Conservation (phyloP, 2,329 filamentous ascomycete species). For the Cercospora canescens region DNA sequence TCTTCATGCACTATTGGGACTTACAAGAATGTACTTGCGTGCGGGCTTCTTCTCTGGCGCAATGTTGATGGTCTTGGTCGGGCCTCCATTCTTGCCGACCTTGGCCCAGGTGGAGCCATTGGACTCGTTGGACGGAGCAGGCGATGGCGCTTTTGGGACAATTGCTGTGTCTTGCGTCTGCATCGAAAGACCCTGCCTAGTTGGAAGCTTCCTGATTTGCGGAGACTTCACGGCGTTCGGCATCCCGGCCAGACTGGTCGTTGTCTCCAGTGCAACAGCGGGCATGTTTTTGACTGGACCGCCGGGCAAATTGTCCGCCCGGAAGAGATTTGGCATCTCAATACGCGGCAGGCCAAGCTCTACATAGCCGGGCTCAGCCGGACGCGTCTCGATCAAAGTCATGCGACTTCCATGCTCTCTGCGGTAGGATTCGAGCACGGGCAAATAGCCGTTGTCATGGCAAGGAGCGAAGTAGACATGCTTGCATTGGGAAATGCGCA, state of each 20-base stretch:
- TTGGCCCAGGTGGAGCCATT: constrained; percentile 37
- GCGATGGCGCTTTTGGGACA: constrained; percentile 23
- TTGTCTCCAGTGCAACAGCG: background rate
- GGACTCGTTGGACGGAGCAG: constrained; percentile 24
- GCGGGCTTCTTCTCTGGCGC: constrained; percentile 33
- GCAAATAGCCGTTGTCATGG: constrained; percentile 49
- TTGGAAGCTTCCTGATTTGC: background rate
- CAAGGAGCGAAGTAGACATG: constrained; percentile 50
- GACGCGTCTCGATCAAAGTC: constrained; percentile 48
- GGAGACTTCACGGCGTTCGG: background rate
- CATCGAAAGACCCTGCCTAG: background rate
- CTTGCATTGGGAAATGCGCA: constrained; percentile 48
- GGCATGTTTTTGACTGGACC: constrained; percentile 6
- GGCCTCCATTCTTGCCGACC: constrained; percentile 41
- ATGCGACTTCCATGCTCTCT: constrained; percentile 43
- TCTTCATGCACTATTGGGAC: background rate
- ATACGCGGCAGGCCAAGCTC: constrained; percentile 43
- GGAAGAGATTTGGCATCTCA: constrained; percentile 45
- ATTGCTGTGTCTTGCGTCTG: constrained; percentile 10
- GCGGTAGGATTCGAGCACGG: constrained; percentile 48
- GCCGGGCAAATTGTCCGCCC: constrained; percentile 33
- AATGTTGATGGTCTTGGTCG: constrained; percentile 42
- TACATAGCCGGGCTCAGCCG: constrained; percentile 43
- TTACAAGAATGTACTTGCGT: constrained; percentile 40
- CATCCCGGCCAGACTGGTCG: background rate